Evolutionary conservation across 805 yeast genomes (phyloP), one percentile per base, ranked within the genome.

Genomic region (Candida saitoana): DNA sequence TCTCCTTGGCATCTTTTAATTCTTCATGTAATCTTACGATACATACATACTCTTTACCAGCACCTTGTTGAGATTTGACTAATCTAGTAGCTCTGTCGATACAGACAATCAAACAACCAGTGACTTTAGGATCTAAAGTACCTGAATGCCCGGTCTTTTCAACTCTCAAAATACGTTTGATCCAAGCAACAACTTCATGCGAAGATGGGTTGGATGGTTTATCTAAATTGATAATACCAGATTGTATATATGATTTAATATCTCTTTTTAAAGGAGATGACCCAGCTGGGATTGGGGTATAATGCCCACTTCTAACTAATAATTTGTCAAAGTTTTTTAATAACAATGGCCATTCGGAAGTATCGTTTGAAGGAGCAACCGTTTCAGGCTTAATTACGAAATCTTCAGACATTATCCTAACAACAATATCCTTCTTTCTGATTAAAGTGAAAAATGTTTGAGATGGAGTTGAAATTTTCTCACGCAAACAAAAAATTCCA

Each of bases 61-160:
- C 99, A 73, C 98, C 98, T 71, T 93, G 99, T 74, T 93, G 99
- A 42, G 96, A 87, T 70, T 93, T 93, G 54, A 93, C 99, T 62
- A 93, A 77, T 71, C 99, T 83, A 43, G 99, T 93, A 45, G 99
- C 99, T 65, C 96, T 82, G 70, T 93, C 99, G 53, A 93, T 79
- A 79, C 99, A 93, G 48, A 93, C 99, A 65, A 93, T 93, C 65
- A 93, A 77, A 76, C 99, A 93, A 52, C 99, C 99, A 38, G 99
- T 93, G 60, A 93, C 99, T 69, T 87, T 87, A 51, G 99, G 99
- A 75, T 93, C 99, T 66, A 93, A 78, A 51, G 99, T 93, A 73
- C 99, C 99, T 41, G 96, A 87, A 70, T 93, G 99, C 72, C 99
- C 99, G 46, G 99, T 93, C 69, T 93, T 93, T 69, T 93, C 98